Percentiles rank a stretch among this genome's conserved stretches.
These are phyloP conservation scores for Ailanthus altissimus DNA, from an alignment of 345 rosid genomes.

Conservation along the genomic window DNA sequence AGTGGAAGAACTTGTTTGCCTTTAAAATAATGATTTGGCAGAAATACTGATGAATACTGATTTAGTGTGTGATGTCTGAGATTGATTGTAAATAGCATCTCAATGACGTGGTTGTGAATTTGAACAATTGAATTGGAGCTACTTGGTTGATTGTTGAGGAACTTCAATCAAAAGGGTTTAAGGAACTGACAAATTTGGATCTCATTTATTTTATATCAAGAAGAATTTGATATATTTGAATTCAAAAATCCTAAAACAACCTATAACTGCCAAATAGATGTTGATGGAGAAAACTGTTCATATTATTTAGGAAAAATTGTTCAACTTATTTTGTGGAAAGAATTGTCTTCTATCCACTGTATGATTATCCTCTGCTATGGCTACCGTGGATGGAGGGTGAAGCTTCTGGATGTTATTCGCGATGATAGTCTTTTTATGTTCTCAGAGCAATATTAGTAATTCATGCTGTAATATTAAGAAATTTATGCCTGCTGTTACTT, in stretches of 20 bases:
- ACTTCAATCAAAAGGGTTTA: neutral
- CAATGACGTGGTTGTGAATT: neutral
- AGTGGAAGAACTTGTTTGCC: neutral
- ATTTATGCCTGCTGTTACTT: neutral
- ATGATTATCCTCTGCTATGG: neutral
- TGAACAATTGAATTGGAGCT: neutral
- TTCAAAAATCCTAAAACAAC: neutral
- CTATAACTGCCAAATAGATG: neutral
- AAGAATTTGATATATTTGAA: neutral
- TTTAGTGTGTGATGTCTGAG: neutral
- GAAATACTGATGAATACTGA: neutral
- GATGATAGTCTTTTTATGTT: neutral
- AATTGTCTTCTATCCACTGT: neutral
- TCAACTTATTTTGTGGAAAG: neutral
- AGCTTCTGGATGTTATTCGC: neutral
- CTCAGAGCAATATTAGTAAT: neutral
- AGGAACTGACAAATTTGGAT: conserved; percentile 1
- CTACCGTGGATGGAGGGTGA: neutral
- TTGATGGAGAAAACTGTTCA: neutral
- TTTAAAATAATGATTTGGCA: neutral
- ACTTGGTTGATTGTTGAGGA: neutral
- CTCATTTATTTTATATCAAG: neutral
- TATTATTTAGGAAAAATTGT: neutral
- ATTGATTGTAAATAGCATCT: neutral
- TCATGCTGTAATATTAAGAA: neutral